Percentiles rank a stretch among this genome's conserved stretches.
These are phyloP conservation scores for Tetrahymena malaccensis DNA, from an alignment of 73 alveolate genomes.

Conservation along the genomic window DNA sequence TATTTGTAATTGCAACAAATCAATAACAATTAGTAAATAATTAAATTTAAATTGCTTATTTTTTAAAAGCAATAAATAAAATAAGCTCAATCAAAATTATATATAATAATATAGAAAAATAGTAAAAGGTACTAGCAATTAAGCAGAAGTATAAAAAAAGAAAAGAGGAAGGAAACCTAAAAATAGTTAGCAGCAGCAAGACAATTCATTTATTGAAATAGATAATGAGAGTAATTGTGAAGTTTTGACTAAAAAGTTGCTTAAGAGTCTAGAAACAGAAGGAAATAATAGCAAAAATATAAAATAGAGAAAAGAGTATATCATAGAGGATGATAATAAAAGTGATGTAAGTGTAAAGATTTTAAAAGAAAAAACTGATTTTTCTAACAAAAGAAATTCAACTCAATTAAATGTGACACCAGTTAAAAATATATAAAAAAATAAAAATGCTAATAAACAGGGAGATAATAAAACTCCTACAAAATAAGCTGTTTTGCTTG, in stretches of 20 bases:
- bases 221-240: background rate
- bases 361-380: background rate
- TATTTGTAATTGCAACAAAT: background rate
- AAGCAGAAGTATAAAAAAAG: background rate
- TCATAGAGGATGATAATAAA: background rate
- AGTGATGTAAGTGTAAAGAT: background rate
- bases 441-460: background rate
- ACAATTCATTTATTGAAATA: background rate
- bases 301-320: background rate
- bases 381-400: background rate
- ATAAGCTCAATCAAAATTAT: too few species aligned
- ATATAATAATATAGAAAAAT: background rate
- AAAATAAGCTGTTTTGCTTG: background rate
- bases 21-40: background rate
- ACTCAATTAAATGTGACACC: background rate
- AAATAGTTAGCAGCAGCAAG: background rate
- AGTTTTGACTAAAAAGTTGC: background rate
- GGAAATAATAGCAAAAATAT: background rate
- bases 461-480: background rate
- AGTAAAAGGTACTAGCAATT: background rate
- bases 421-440: background rate
- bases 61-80: too few species aligned
- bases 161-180: background rate
- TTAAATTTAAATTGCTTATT: background rate
- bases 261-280: background rate